Evolutionary conservation across 1,284 basidiomycete genomes (phyloP).

Genomic region (Exobasidium cylindrosporum): DNA sequence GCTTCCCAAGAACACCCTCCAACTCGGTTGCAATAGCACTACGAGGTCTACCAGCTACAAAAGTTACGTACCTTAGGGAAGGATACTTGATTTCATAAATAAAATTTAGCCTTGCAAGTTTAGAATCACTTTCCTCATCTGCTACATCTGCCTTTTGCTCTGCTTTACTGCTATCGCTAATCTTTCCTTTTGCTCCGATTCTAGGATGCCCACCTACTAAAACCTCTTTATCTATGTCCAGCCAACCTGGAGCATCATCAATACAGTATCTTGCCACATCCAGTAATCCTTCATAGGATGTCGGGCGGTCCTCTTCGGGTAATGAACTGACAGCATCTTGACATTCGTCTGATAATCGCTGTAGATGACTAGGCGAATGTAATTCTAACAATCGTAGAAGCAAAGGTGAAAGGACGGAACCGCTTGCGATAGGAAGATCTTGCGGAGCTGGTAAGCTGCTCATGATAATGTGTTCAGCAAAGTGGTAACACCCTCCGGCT

Average conservation of each 20-base stretch:
- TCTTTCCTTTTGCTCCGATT: slow-evolving; percentile 34
- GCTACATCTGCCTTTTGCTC: slow-evolving; percentile 2
- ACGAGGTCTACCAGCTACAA: slow-evolving; percentile 60
- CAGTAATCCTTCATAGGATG: slow-evolving; percentile 49
- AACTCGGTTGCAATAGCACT: slow-evolving; percentile 40
- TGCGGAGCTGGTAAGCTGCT: not conserved
- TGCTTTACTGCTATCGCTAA: slow-evolving; percentile 27
- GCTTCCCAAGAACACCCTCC: slow-evolving; percentile 28
- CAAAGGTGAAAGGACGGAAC: slow-evolving; percentile 33
- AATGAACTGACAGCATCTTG: slow-evolving; percentile 44
- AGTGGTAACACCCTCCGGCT: too few relatives aligned
- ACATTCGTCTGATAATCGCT: slow-evolving; percentile 31
- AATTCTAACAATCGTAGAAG: slow-evolving; percentile 34
- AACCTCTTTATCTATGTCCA: slow-evolving; percentile 21
- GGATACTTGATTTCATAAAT: slow-evolving; percentile 49
- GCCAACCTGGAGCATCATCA: slow-evolving; percentile 53
- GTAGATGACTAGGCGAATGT: slow-evolving; percentile 22
- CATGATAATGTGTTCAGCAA: too few relatives aligned
- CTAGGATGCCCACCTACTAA: slow-evolving; percentile 42
- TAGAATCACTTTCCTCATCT: slow-evolving; percentile 16
- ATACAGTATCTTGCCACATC: slow-evolving; percentile 53
- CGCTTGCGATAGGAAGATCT: slow-evolving; percentile 27
- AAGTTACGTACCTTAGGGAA: slow-evolving; percentile 49
- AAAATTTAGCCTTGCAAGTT: slow-evolving; percentile 38
- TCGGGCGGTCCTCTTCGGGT: slow-evolving; percentile 39